phyloP scores from a whole-genome alignment of 2,329 filamentous ascomycete species.

The Plenodomus tracheiphilus region DNA sequence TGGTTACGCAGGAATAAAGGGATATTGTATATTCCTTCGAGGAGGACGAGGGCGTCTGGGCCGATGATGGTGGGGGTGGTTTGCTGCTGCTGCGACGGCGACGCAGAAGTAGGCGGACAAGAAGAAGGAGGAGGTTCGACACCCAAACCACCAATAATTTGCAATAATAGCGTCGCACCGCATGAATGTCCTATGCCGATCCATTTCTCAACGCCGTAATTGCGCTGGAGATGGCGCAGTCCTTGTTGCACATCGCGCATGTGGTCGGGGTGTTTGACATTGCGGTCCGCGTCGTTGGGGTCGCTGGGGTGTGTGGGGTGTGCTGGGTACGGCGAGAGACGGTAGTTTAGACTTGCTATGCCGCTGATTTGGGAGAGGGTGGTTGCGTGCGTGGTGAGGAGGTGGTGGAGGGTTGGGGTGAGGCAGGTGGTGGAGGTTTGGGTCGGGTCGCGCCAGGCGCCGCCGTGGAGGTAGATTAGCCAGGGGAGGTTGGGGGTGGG shows the following conservation, averaged over 20 bases:
- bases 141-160: slow-evolving; percentile 47
- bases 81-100: too few relatives aligned
- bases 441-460: slow-evolving; percentile 55
- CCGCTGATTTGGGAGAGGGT: slow-evolving; percentile 53
- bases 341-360: slow-evolving; percentile 68
- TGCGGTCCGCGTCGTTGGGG: slow-evolving; percentile 52
- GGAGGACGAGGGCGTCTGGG: slow-evolving; percentile 57
- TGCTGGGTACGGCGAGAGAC: slow-evolving; percentile 57
- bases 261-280: slow-evolving; percentile 63
- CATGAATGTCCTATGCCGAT: slow-evolving; percentile 66
- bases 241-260: slow-evolving; percentile 60
- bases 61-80: neutral
- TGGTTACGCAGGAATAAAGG: slow-evolving; percentile 55
- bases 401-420: slow-evolving; percentile 41
- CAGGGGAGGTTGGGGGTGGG: slow-evolving; percentile 29
- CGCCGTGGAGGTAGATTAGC: slow-evolving; percentile 54
- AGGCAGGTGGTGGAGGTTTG: slow-evolving; percentile 42
- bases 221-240: slow-evolving; percentile 54
- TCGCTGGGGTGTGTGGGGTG: slow-evolving; percentile 51
- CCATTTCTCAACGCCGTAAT: slow-evolving; percentile 54
- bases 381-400: slow-evolving; percentile 25
- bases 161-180: slow-evolving; percentile 66
- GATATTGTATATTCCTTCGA: slow-evolving; percentile 71
- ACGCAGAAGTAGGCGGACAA: too few relatives aligned
- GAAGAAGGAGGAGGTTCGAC: neutral